phyloP scores from a whole-genome alignment of 2,329 filamentous ascomycete genomes.

The Aspergillus quadricinctus region DNA sequence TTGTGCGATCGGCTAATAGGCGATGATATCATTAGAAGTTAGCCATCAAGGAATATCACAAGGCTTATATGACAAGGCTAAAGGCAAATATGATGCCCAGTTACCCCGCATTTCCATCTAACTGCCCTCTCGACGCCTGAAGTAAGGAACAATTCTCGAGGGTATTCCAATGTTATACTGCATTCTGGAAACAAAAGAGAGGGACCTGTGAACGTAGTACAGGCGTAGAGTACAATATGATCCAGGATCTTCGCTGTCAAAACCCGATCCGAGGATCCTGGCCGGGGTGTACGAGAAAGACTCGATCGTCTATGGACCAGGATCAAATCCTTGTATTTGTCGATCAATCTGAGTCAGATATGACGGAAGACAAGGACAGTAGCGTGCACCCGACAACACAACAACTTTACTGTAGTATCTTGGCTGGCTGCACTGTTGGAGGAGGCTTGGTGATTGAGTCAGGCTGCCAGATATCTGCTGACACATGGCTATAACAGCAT shows the following conservation, averaged over 20 bases:
- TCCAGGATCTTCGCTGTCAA: neutral
- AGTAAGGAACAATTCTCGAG: neutral
- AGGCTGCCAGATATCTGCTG: neutral
- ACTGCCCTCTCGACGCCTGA: neutral
- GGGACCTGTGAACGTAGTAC: too few relatives aligned
- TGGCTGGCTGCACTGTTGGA: too few relatives aligned
- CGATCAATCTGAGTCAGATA: neutral
- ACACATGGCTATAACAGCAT: neutral
- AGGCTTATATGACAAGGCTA: neutral
- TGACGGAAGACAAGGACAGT: neutral
- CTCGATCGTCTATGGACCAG: neutral
- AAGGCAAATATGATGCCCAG: neutral
- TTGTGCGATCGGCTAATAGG: neutral
- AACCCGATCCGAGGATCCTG: neutral
- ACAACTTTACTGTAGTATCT: neutral
- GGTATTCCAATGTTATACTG: too few relatives aligned
- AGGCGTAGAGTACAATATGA: neutral
- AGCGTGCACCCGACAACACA: neutral
- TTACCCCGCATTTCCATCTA: neutral
- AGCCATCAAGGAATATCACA: neutral
- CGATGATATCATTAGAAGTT: neutral
- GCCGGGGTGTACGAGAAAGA: neutral
- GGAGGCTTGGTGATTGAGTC: neutral
- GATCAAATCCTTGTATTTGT: neutral
- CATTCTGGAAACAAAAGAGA: too few relatives aligned